These are phyloP conservation scores for Populus hybrid DNA, from an alignment of 441 rosid species.

Conservation along the genomic window DNA sequence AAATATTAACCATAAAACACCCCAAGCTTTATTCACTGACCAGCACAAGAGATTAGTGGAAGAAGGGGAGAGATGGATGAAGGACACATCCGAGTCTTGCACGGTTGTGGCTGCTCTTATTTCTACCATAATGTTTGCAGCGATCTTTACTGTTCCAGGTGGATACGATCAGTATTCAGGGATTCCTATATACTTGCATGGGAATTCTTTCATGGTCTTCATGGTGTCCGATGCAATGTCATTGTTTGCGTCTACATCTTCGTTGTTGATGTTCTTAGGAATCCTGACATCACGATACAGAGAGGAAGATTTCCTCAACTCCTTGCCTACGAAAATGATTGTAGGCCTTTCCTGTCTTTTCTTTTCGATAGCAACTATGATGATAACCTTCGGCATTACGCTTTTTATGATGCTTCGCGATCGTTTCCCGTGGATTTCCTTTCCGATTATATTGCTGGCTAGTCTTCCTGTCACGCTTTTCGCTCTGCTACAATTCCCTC, in stretches of 20 bases:
- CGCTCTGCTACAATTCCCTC: constrained; percentile 67
- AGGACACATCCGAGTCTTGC: constrained; percentile 58
- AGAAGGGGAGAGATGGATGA: constrained; percentile 73
- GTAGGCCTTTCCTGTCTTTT: constrained; percentile 63
- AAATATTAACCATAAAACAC: constrained; percentile 39
- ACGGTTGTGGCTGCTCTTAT: constrained; percentile 72
- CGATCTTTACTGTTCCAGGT: constrained; percentile 57
- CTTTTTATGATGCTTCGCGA: constrained; percentile 30
- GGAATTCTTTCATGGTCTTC: constrained; percentile 39
- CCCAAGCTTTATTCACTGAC: constrained; percentile 46
- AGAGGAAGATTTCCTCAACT: constrained; percentile 64
- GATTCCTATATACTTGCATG: constrained; percentile 28
- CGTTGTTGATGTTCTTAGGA: constrained; percentile 68
- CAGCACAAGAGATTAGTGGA: constrained; percentile 51
- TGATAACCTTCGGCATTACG: constrained; percentile 50
- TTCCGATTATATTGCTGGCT: constrained; percentile 52
- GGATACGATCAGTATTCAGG: constrained; percentile 38
- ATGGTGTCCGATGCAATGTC: constrained; percentile 3
- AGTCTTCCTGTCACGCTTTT: constrained; percentile 58
- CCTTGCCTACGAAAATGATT: constrained; percentile 59
- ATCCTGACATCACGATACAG: constrained; percentile 67
- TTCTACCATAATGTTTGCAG: constrained; percentile 71
- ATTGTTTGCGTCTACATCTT: constrained; percentile 58
- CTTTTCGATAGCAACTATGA: constrained; percentile 72
- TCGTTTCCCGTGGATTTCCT: constrained; percentile 32